phyloP scores from a whole-genome alignment of 768 basidiomycete genomes.

The Kwoniella shandongensis region DNA sequence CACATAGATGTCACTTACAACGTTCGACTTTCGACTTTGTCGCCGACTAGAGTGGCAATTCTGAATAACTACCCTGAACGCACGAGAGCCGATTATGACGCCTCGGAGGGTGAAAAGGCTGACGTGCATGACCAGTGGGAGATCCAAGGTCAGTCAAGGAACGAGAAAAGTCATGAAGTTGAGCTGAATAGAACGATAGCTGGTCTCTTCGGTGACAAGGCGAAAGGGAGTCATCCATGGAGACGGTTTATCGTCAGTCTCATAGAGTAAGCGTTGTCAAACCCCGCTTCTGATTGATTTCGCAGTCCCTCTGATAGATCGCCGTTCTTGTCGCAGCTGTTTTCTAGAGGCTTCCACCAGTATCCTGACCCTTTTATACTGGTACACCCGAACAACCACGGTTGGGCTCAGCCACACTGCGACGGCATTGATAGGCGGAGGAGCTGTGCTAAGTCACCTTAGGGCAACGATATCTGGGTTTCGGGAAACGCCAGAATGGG shows the following conservation, averaged over 20 bases:
- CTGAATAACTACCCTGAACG: constrained; percentile 5
- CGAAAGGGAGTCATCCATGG: constrained; percentile 20
- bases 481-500: background rate
- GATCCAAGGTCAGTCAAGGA: constrained; percentile 10
- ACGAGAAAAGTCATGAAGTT: background rate
- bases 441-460: background rate
- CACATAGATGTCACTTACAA: constrained; percentile 16
- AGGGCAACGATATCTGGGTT: background rate
- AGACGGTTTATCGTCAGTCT: constrained; percentile 15
- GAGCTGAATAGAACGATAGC: background rate
- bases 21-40: constrained; percentile 20
- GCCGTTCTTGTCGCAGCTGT: constrained; percentile 10
- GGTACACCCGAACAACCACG: constrained; percentile 27
- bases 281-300: background rate
- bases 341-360: too few relatives aligned
- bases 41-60: constrained; percentile 15
- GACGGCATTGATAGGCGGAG: background rate
- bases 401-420: constrained; percentile 14
- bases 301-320: constrained; percentile 7
- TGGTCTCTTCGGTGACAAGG: constrained; percentile 23
- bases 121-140: constrained; percentile 23
- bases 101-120: constrained; percentile 11
- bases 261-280: constrained; percentile 1
- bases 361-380: constrained; percentile 21
- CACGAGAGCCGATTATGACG: background rate